phyloP scores from a whole-genome alignment of 192 early-diverging fungal genomes.

The Helicostylum pulchrum region DNA sequence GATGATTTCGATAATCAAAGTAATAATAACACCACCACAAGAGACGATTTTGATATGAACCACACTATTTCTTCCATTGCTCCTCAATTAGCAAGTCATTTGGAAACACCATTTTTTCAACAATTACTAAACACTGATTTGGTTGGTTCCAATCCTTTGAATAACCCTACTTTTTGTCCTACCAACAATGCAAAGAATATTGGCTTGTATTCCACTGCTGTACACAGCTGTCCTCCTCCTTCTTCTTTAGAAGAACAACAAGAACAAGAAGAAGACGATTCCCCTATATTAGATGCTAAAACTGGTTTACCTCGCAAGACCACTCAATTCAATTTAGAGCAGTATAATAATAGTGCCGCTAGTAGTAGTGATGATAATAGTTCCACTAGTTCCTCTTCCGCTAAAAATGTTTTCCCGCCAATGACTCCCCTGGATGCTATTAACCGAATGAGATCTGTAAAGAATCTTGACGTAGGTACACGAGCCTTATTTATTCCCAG shows the following conservation, averaged over 20 bases:
- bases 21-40: background rate
- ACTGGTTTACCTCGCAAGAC: constrained; percentile 4
- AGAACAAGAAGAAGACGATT: background rate
- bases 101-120: constrained; percentile 27
- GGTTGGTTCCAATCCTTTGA: background rate
- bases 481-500: constrained; percentile 24
- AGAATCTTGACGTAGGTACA: constrained; percentile 7
- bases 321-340: background rate
- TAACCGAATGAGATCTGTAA: background rate
- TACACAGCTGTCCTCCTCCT: background rate
- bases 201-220: background rate
- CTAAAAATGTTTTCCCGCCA: constrained; percentile 17
- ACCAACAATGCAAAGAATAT: background rate
- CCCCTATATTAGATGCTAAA: constrained; percentile 2
- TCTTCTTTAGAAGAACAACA: background rate
- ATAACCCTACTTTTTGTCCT: too few relatives aligned
- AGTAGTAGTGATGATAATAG: too few relatives aligned
- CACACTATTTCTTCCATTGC: constrained; percentile 3
- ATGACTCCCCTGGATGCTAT: constrained; percentile 34
- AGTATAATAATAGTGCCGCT: too few relatives aligned
- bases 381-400: background rate
- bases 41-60: background rate
- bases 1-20: background rate
- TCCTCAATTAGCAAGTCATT: constrained; percentile 23
- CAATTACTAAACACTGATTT: constrained; percentile 16